Base-by-base conservation (phyloP, 805 yeast species). In the Ogataea pini region DNA sequence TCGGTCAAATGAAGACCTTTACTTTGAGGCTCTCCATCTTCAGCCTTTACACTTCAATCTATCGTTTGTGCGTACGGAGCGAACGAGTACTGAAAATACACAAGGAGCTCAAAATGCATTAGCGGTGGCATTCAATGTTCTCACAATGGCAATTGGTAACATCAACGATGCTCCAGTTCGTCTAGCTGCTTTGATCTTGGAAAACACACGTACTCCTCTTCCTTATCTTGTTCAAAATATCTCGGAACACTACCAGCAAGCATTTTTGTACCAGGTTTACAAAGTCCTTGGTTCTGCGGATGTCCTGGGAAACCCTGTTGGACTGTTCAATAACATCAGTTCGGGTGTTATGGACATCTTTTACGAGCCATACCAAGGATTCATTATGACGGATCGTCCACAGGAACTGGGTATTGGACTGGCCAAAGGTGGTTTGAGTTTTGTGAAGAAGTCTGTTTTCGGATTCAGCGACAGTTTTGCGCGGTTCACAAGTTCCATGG, bases 301-400 rank as follows among this genome's bases (percentile, higher is more conserved):
- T 68, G 81, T 94, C 56, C 71, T 94, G 42, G 99, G 99, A 18
- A 94, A 95, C 57, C 99, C 99, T 0, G 98, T 95, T 24, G 99
- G 99, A 1, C 72, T 94, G 52, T 94, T 94, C 72, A 94, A 89
- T 64, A 91, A 90, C 57, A 73, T 94, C 48, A 84, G 96, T 48
- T 89, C 97, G 0, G 99, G 99, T 44, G 94, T 94, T 9, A 79
- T 90, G 80, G 99, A 94, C 66, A 86, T 94, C 16, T 94, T 94
- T 65, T 94, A 94, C 63, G 98, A 92, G 63, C 99, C 99, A 3
- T 94, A 92, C 61, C 94, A 90, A 63, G 99, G 99, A 0, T 88
- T 89, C 58, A 81, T 92, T 42, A 80, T 94, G 79, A 92, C 86
- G 53, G 99, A 94, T 65, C 73, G 97, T 32, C 99, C 99, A 1